These are phyloP conservation scores for Candida stauntonica DNA, from an alignment of 805 yeast species.

Conservation along the genomic window DNA sequence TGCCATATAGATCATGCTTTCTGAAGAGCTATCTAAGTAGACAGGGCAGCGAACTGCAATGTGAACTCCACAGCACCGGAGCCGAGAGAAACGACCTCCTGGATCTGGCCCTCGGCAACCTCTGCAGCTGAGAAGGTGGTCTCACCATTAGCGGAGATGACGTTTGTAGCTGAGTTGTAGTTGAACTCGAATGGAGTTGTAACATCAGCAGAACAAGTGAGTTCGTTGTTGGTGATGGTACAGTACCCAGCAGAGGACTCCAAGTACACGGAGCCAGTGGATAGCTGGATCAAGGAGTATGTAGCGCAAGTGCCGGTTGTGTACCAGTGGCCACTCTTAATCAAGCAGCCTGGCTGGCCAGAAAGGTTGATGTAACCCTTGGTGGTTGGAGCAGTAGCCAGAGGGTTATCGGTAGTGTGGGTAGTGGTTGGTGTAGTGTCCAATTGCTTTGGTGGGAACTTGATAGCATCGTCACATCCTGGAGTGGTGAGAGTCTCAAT, in stretches of 20 bases:
- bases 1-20: background rate
- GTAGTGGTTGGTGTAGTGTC: slow-evolving; percentile 16
- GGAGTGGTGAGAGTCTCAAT: slow-evolving; percentile 54
- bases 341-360: slow-evolving; percentile 67
- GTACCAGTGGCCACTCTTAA: slow-evolving; percentile 85
- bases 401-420: slow-evolving; percentile 24
- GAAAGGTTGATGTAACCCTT: slow-evolving; percentile 47
- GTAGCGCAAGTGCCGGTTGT: slow-evolving; percentile 80
- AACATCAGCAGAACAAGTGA: slow-evolving; percentile 51
- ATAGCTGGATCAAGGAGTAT: slow-evolving; percentile 40
- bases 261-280: slow-evolving; percentile 50
- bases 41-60: slow-evolving; percentile 2
- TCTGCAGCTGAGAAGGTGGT: slow-evolving; percentile 14
- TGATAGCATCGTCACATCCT: slow-evolving; percentile 60
- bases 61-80: slow-evolving; percentile 6
- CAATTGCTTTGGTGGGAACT: slow-evolving; percentile 46
- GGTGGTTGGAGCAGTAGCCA: slow-evolving; percentile 20
- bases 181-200: slow-evolving; percentile 33
- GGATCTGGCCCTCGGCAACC: slow-evolving; percentile 6
- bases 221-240: slow-evolving; percentile 35
- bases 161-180: slow-evolving; percentile 8
- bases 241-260: slow-evolving; percentile 74
- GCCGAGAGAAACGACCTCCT: slow-evolving; percentile 9
- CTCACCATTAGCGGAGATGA: slow-evolving; percentile 15
- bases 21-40: background rate